phyloP scores from a whole-genome alignment of 2,329 filamentous ascomycete genomes.

The Leptographium wingfieldii region DNA sequence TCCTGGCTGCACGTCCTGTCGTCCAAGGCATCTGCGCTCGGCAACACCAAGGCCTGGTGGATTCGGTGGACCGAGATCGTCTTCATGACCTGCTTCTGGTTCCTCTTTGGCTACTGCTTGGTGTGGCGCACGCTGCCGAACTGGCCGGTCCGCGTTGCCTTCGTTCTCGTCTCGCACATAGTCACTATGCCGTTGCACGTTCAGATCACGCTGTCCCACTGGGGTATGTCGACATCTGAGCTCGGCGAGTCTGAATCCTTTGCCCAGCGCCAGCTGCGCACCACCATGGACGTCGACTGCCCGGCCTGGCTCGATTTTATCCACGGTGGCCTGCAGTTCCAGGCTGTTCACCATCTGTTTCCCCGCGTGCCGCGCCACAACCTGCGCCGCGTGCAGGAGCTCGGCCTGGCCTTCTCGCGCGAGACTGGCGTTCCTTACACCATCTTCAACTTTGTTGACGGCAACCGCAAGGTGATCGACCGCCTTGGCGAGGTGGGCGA shows the following conservation, averaged over 20 bases:
- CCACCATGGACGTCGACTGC: conserved; percentile 64
- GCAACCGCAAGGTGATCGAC: conserved; percentile 40
- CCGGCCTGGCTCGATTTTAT: conserved; percentile 60
- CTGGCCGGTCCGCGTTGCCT: conserved; percentile 43
- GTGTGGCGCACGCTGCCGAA: conserved; percentile 47
- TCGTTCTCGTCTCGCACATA: conserved; percentile 51
- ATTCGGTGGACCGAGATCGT: conserved; percentile 52
- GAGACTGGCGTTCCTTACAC: conserved; percentile 52
- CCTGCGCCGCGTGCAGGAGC: conserved; percentile 43
- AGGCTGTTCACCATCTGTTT: conserved; percentile 58
- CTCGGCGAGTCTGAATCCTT: conserved; percentile 54
- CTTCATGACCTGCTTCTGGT: conserved; percentile 54
- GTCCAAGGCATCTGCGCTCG: conserved; percentile 40
- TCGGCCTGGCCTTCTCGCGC: conserved; percentile 51
- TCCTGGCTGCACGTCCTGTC: conserved; percentile 53
- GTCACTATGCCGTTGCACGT: conserved; percentile 57
- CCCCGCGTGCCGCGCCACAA: conserved; percentile 58
- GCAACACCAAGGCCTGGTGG: conserved; percentile 48
- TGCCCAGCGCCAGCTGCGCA: conserved; percentile 55
- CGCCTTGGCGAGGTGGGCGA: conserved; percentile 44
- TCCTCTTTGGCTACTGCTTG: conserved; percentile 53
- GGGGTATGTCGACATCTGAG: conserved; percentile 57
- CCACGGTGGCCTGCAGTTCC: conserved; percentile 62
- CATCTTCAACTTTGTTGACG: conserved; percentile 47
- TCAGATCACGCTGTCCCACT: conserved; percentile 61